These are phyloP conservation scores for Aspergillus quadricinctus DNA, from an alignment of 2,329 filamentous ascomycete genomes.

Conservation along the genomic window DNA sequence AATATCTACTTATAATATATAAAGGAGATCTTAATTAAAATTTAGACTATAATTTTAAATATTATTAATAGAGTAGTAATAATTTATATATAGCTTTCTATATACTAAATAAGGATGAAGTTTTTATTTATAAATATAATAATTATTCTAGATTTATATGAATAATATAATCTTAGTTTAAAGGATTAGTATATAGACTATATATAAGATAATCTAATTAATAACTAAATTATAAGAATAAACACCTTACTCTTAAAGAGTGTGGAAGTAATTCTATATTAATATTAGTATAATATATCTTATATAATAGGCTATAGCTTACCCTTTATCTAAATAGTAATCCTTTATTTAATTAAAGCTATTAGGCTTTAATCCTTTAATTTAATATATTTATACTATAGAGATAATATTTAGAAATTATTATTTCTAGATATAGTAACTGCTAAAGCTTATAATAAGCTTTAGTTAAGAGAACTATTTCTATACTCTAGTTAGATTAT, in stretches of 20 bases:
- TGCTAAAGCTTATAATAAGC: constrained; percentile 6
- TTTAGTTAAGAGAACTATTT: constrained; percentile 6
- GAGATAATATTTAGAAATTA: constrained; percentile 5
- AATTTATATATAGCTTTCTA: constrained; percentile 9
- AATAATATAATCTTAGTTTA: constrained; percentile 5
- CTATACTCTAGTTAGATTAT: constrained; percentile 7
- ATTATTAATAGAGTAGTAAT: constrained; percentile 6
- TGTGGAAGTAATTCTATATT: constrained; percentile 8
- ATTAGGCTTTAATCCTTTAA: constrained; percentile 14
- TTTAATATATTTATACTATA: constrained; percentile 7
- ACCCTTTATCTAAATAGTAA: constrained; percentile 3
- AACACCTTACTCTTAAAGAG: constrained; percentile 2
- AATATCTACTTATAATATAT: neutral
- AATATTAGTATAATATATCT: neutral
- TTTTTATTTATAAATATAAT: constrained; percentile 9
- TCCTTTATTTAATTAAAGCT: constrained; percentile 5
- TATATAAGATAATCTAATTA: constrained; percentile 8
- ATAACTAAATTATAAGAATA: constrained; percentile 2
- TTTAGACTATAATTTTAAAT: too few species aligned
- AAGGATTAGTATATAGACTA: constrained; percentile 10
- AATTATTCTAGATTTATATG: constrained; percentile 8
- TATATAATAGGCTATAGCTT: neutral
- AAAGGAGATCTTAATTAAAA: neutral
- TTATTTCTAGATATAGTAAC: constrained; percentile 1
- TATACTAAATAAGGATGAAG: constrained; percentile 2